phyloP scores from a whole-genome alignment of 345 rosid species.

The Salix suchowensis region DNA sequence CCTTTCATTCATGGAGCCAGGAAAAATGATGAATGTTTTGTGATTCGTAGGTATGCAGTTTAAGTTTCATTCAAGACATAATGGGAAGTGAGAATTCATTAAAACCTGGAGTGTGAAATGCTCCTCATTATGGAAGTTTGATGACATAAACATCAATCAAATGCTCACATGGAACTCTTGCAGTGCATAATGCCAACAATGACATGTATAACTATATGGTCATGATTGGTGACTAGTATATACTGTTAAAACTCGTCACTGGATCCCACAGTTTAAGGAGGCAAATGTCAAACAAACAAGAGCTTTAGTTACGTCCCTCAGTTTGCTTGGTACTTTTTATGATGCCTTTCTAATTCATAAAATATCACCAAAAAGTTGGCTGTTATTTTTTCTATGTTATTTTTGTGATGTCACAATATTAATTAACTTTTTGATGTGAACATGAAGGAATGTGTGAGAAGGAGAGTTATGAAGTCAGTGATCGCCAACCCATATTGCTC shows the following conservation, averaged over 20 bases:
- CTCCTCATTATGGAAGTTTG: neutral
- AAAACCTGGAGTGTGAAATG: neutral
- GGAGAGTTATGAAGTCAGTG: constrained; percentile 79
- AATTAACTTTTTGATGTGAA: neutral
- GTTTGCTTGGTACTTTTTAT: neutral
- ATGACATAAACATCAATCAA: neutral
- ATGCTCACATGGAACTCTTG: neutral
- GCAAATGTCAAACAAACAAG: neutral
- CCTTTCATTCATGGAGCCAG: neutral
- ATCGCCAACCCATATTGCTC: constrained; percentile 74
- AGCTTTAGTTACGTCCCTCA: neutral
- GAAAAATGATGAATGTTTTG: neutral
- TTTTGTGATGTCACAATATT: neutral
- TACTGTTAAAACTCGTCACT: neutral
- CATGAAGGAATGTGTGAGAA: constrained; percentile 78
- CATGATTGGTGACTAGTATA: neutral
- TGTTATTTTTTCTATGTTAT: neutral
- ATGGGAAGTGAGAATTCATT: neutral
- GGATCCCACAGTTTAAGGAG: neutral
- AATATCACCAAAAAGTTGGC: neutral
- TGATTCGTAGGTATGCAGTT: neutral
- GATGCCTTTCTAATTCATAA: neutral
- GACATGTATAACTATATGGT: neutral
- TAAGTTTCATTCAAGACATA: neutral
- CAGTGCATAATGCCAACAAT: neutral